Percentiles rank a stretch among this genome's conserved stretches.
phyloP scores from a whole-genome alignment of 192 early-diverging fungal species.

The Rhizoclosmatium globosum region DNA sequence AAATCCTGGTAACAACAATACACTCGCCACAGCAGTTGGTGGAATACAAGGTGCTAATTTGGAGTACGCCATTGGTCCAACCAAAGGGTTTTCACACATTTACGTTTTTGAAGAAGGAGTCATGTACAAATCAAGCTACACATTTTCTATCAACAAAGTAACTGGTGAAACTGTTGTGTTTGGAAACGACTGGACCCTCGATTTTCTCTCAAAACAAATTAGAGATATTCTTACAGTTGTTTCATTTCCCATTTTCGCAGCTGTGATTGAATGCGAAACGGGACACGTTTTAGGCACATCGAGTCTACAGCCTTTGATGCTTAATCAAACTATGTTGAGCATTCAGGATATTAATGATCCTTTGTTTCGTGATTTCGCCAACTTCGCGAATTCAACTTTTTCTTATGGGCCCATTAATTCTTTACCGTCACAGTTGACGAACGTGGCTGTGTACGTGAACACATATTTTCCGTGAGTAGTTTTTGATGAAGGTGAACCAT shows the following conservation, averaged over 20 bases:
- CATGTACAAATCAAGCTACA: background rate
- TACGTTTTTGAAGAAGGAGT: background rate
- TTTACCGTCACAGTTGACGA: no score
- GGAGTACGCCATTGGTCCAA: background rate
- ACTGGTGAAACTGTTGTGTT: background rate
- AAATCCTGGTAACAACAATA: constrained; percentile 18
- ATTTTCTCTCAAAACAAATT: background rate
- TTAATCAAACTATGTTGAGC: background rate
- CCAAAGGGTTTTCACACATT: background rate
- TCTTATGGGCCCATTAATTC: no score
- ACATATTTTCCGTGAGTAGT: no score
- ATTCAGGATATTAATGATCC: background rate
- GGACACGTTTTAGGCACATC: background rate
- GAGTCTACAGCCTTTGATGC: background rate
- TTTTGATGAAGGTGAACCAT: no score
- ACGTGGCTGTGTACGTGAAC: background rate
- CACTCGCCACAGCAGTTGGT: background rate
- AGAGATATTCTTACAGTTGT: background rate
- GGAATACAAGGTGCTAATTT: background rate
- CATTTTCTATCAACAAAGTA: background rate
- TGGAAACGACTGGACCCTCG: constrained; percentile 9
- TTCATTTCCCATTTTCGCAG: background rate
- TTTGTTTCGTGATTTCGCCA: background rate
- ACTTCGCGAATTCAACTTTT: background rate
- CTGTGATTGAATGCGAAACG: background rate